Base-by-base conservation (phyloP, 768 basidiomycete genomes). In the Boletales sp. region DNA sequence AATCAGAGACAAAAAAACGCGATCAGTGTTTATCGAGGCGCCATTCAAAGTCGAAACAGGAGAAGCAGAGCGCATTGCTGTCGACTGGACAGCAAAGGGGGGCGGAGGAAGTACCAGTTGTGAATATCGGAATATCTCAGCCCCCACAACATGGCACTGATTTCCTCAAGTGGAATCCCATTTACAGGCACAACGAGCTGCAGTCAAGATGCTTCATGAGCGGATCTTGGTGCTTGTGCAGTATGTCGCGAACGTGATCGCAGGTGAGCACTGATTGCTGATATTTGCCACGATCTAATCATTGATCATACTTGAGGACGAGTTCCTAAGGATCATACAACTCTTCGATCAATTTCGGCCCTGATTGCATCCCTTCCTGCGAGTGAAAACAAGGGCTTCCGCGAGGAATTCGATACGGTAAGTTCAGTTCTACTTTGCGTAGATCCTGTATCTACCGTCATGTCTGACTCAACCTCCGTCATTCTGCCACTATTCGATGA, bases 61-160 rank as follows among this genome's bases (percentile, higher is more conserved):
- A 31, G 97, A 99, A 71, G 97, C 97, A 14, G 97, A 99, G 66
- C 84, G 97, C 35, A 97, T 99, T 54, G 97, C 97, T 7, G 97
- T 99, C 0, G 95, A 98, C 66, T 95, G 92, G 80, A 90, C 90
- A 3, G 88, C 90, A 21, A 83, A 84, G 65, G 89, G 90, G 9
- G 90, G 91, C 42, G 88, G 82, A 27, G 87, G 84, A 54, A 87
- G 85, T 38, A 89, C 84, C 13, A 90, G 84, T 55, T 72, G 92
- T 93, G 57, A 71, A 88, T 75, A 41, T 43, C 32, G 19, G 29
- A 21, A 13, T 8, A 31, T 40, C 51, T 53, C 24, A 14, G 11
- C 12, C 10, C 38, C 27, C 18, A 10, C 39, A 18, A 15, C 31
- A 38, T 30, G 40, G 40, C 43, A 31, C 42, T 55, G 50, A 45